Base-by-base conservation (phyloP, 768 basidiomycete genomes). In the Boletus tylopilopsis region DNA sequence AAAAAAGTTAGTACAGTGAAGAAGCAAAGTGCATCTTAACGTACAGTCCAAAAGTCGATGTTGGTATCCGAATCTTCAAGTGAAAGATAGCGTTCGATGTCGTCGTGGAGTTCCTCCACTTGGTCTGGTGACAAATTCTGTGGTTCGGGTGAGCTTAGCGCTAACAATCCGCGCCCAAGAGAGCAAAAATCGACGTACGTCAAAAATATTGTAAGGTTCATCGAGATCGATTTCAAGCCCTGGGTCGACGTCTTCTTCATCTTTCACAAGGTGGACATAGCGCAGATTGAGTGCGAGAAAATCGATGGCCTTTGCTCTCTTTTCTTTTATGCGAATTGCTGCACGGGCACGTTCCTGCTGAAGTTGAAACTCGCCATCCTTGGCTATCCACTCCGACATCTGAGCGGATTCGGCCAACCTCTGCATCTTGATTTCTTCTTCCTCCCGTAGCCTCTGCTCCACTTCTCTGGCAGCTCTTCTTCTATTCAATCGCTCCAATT, bases 211-310 rank as follows among this genome's bases (percentile, higher is more conserved):
- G 72, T 98, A 99, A 1, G 96, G 96, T 64, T 99, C 96, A 57
- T 99, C 96, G 38, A 98, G 78, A 66, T 99, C 96, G 61, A 98
- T 96, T 69, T 99, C 96, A 43, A 99, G 77, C 23, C 92, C 94
- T 38, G 87, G 81, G 50, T 91, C 91, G 21, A 94, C 94, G 51
- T 83, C 78, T 8, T 82, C 82, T 3, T 88, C 84, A n/a, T 84
- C 79, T 27, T 85, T 79, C 23, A 79, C 75, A 19, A 81, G 84
- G 62, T 87, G 84, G 25, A 92, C 89, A 69, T 97, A 98, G 54
- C 91, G 86, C 52, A 99, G 78, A 66, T 99, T 99, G 61, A 99
- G 80, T 39, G 94, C 92, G 54, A 99, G 71, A 70, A 95, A 98
- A 66, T 99, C 96, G 58, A 99, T 85, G n/a, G 96, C 96, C 64